These are phyloP conservation scores for Delitschia confertaspora DNA, from an alignment of 495 filamentous ascomycete species.

Conservation along the genomic window DNA sequence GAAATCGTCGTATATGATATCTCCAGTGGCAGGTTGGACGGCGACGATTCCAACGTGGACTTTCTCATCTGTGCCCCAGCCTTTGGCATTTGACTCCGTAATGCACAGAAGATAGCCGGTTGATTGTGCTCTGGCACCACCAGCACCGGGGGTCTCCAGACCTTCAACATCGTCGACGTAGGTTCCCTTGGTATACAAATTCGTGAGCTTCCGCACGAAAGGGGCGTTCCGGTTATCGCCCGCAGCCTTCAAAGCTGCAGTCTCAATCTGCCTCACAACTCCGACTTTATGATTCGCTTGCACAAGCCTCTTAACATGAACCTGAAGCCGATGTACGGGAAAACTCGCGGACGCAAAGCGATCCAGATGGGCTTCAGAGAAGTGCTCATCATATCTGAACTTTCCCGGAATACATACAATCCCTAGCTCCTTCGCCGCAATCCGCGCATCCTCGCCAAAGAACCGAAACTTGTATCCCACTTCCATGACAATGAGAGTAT, in stretches of 20 bases:
- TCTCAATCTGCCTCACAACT: constrained; percentile 93
- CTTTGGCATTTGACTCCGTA: constrained; percentile 78
- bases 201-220: constrained; percentile 87
- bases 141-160: constrained; percentile 43
- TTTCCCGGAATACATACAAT: constrained; percentile 98
- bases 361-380: constrained; percentile 86
- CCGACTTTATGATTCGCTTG: constrained; percentile 92
- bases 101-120: constrained; percentile 91
- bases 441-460: constrained; percentile 92
- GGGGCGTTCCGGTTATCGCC: constrained; percentile 92
- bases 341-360: constrained; percentile 95
- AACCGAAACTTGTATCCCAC: constrained; percentile 98
- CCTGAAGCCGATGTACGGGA: constrained; percentile 81
- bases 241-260: constrained; percentile 91
- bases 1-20: constrained; percentile 94
- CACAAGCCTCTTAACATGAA: constrained; percentile 91
- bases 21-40: constrained; percentile 90
- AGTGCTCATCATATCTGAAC: constrained; percentile 88
- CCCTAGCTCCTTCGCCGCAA: constrained; percentile 80
- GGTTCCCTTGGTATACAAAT: constrained; percentile 95
- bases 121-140: constrained; percentile 52
- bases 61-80: constrained; percentile 83
- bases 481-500: constrained; percentile 81
- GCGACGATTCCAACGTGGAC: constrained; percentile 89
- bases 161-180: constrained; percentile 94